Base-by-base conservation (phyloP, 306 rosid genomes). In the Sechiopsis laciniata region DNA sequence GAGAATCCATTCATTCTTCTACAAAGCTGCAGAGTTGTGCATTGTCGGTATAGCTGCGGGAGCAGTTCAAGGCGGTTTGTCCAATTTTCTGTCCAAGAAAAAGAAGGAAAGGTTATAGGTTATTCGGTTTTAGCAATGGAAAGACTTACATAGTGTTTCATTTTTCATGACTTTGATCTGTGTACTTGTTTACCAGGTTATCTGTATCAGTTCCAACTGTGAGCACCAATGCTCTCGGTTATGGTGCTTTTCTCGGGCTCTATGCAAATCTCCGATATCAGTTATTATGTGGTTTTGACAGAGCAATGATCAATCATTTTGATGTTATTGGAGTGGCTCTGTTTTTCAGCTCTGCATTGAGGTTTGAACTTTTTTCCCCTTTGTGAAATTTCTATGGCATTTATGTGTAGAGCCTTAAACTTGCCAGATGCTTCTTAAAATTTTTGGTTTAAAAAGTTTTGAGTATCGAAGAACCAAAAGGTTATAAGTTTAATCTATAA, bases 21-120 rank as follows among this genome's bases (percentile, higher is more conserved):
- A 86, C 82, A 91, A 95, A 87, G 97, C 99, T 73, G 99, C 97
- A n/a, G 96, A 91, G 87, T 82, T 95, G 82, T 91, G 97, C 83
- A 86, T 91, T 96, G 96, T 89, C 70, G 99, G 99, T 59, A 78
- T 95, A 86, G 78, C 89, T 48, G 85, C 96, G 24, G 99, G 99
- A 75, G 97, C 97, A 4, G 88, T 87, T 74, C 99, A 91, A 80
- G 99, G 97, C 48, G 84, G 86, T 72, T 69, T 88, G 75, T 85
- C 91, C 53, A 95, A 87, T 74, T 19, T 86, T 81, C 73, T 89
- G 84, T 86, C 97, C 52, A 75, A 77, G 66, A 91, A 91, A 84
- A 91, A 95, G 83, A 84, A 89, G 79, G 95, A 88, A 77, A 91
- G 99, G 99, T 91, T 91, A 75, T 40, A 83, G 46, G 17, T 45